Evolutionary conservation across 2,329 filamentous ascomycete genomes (phyloP).

Genomic region (Saccharata proteae): DNA sequence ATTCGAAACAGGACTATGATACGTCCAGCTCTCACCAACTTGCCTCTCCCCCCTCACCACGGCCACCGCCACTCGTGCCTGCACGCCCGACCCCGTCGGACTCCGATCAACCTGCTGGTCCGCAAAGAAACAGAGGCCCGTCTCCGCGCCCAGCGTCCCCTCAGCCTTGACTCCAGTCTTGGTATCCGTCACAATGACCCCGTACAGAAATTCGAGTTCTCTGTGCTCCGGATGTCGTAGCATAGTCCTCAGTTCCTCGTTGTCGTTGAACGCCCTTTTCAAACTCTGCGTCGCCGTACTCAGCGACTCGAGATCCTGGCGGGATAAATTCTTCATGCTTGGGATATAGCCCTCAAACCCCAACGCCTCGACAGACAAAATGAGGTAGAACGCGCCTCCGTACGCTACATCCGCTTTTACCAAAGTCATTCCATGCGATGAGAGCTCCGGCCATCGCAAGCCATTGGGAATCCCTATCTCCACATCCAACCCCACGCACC

Average conservation of each 20-base stretch:
- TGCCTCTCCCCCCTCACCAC: slow-evolving; percentile 10
- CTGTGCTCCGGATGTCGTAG: slow-evolving; percentile 20
- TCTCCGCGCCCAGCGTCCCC: slow-evolving; percentile 22
- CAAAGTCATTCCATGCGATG: slow-evolving; percentile 2
- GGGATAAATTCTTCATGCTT: background rate
- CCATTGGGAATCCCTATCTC: slow-evolving; percentile 18
- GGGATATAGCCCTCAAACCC: slow-evolving; percentile 20
- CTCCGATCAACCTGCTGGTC: slow-evolving; percentile 36
- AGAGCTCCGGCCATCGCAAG: slow-evolving; percentile 28
- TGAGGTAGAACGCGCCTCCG: slow-evolving; percentile 34
- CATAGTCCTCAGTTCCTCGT: slow-evolving; percentile 12
- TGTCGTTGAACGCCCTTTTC: slow-evolving; percentile 17
- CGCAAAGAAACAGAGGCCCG: slow-evolving; percentile 34
- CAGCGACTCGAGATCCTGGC: slow-evolving; percentile 19
- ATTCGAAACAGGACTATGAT: slow-evolving; percentile 13
- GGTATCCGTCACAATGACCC: slow-evolving; percentile 27
- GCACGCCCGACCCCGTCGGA: slow-evolving; percentile 21
- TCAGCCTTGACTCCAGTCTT: slow-evolving; percentile 10
- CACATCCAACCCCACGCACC: slow-evolving; percentile 23
- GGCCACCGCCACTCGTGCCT: slow-evolving; percentile 18
- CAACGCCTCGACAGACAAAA: slow-evolving; percentile 25
- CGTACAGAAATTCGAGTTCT: slow-evolving; percentile 28
- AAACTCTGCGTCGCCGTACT: slow-evolving; percentile 22
- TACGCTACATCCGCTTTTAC: slow-evolving; percentile 28
- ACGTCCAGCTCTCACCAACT: slow-evolving; percentile 12